Evolutionary conservation across 2,329 filamentous ascomycete genomes (phyloP), one percentile per base, ranked within the genome.

Genomic region (Penicillium hesseltinei): DNA sequence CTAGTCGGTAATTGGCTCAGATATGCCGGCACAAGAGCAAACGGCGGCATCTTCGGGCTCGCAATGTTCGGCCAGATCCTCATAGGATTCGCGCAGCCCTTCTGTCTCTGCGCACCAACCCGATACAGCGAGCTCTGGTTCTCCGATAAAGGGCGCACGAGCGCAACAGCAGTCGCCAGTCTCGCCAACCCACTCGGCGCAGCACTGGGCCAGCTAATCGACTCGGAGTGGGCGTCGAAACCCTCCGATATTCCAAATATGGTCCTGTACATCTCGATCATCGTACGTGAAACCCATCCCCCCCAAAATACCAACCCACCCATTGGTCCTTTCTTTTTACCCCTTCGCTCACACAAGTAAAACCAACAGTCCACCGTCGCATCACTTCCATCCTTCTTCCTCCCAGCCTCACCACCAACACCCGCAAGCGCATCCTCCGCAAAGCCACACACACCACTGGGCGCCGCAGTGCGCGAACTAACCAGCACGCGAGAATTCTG

Each of bases 121-220:
- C 82, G 91, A 60, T 99, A 96, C 75, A 94, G 90, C 54, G 92
- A 97, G 71, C 79, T 96, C 58, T 97, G 94, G 94, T 97, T 97
- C 76, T 92, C 91, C 2, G 87, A 89, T 66, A 79, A 81, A 11
- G 93, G 92, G 8, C 85, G 94, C 54, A 90, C 96, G 13, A 88
- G 89, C 53, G 93, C 93, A 19, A 97, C 93, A 0, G 94, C 93
- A 1, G 69, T 96, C 36, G 88, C 88, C 23, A 92, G 87, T 59
- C 77, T 97, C 57, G 91, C 93, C 4, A 97, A 97, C 73, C 93
- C 93, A 0, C 83, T 97, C 51, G 93, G 93, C 15, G 92, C 89
- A 23, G 93, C 93, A 7, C 77, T 97, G 49, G 93, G 91, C 4
- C 91, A 97, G 76, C 80, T 97, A 43, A 85, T 97, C 53, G 87